A percentile compares a stretch with the other conserved stretches of the same genome.
Conservation (phyloP, 2,329 filamentous ascomycete species). For the Hypoxylon sp. region DNA sequence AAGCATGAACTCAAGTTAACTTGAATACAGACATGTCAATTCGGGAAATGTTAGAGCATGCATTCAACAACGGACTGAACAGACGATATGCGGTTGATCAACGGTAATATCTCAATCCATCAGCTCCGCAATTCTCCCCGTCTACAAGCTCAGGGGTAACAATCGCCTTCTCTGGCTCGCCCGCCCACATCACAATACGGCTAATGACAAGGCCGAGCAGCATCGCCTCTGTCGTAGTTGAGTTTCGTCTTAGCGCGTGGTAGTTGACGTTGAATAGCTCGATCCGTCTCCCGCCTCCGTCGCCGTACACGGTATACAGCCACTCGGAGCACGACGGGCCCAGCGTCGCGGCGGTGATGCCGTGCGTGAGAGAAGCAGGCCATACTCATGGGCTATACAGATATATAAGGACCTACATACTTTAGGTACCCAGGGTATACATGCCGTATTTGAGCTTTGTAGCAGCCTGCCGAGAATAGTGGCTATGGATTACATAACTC, state of each 20-base stretch:
- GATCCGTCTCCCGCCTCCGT: constrained; percentile 44
- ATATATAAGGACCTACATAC: too few species aligned
- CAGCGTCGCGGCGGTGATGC: constrained; percentile 49
- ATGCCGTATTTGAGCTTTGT: too few species aligned
- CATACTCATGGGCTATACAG: too few species aligned
- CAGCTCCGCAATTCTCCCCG: constrained; percentile 36
- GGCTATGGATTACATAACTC: too few species aligned
- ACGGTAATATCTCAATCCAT: neutral
- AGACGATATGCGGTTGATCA: neutral
- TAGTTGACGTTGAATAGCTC: constrained; percentile 52
- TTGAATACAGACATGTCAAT: neutral
- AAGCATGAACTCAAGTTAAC: too few species aligned
- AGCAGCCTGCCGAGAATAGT: too few species aligned
- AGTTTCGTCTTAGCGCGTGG: constrained; percentile 51
- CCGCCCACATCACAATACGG: constrained; percentile 42
- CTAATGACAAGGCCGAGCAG: constrained; percentile 50
- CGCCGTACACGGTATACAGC: constrained; percentile 49
- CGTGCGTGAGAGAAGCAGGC: constrained; percentile 51
- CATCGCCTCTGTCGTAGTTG: constrained; percentile 48
- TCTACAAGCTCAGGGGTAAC: constrained; percentile 30
- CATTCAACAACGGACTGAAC: neutral
- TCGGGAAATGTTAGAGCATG: neutral
- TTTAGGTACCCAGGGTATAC: too few species aligned
- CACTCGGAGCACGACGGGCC: constrained; percentile 46
- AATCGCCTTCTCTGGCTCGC: constrained; percentile 33